phyloP scores from a whole-genome alignment of 1,284 basidiomycete genomes.

The Abortiporus biennis region DNA sequence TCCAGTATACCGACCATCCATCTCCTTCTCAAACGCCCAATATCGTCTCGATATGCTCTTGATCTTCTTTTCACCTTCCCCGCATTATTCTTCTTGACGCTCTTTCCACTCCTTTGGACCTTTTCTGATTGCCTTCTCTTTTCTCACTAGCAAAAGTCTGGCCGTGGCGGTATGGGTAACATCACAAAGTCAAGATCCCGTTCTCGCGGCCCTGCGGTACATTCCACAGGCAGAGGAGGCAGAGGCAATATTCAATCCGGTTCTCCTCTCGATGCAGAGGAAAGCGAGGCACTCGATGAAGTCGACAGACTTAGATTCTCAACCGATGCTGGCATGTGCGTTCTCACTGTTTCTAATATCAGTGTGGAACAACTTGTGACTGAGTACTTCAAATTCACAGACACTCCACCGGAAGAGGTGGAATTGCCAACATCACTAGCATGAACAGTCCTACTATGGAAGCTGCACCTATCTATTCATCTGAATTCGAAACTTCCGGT shows the following conservation, averaged over 20 bases:
- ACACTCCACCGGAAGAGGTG: slow-evolving; percentile 68
- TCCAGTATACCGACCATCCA: no score
- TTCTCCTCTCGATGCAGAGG: slow-evolving; percentile 18
- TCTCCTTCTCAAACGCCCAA: background rate
- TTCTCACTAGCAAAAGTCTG: slow-evolving; percentile 33
- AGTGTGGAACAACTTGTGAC: background rate
- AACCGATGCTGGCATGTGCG: slow-evolving; percentile 37
- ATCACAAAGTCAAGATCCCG: slow-evolving; percentile 33
- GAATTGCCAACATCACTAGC: slow-evolving; percentile 52
- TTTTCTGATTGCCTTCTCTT: background rate
- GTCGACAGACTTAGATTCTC: slow-evolving; percentile 33
- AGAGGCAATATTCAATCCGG: slow-evolving; percentile 51
- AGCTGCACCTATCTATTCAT: slow-evolving; percentile 14
- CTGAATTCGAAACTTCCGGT: slow-evolving; percentile 39
- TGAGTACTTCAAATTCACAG: slow-evolving; percentile 28
- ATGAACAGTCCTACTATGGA: slow-evolving; percentile 35
- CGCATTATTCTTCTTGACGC: background rate
- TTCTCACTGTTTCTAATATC: background rate
- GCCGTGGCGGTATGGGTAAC: slow-evolving; percentile 57
- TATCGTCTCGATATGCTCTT: background rate
- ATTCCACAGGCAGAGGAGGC: slow-evolving; percentile 63
- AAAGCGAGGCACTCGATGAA: slow-evolving; percentile 33
- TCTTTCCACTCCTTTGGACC: background rate
- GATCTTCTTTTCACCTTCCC: background rate
- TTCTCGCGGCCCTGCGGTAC: slow-evolving; percentile 22